phyloP scores from a whole-genome alignment of 441 rosid genomes.

The Populus hybrid region DNA sequence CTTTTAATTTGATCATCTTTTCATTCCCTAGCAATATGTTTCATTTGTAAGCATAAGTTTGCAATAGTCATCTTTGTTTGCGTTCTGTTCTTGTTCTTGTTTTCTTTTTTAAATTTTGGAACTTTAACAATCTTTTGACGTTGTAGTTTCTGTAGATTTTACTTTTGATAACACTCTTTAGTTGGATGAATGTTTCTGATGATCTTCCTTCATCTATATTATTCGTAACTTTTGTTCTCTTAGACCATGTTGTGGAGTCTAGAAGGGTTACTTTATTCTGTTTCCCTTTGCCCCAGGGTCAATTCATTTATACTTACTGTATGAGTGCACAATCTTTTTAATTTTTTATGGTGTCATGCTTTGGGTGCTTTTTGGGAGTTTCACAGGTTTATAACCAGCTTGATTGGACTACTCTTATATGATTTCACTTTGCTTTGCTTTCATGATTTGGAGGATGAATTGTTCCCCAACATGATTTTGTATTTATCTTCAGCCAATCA shows the following conservation, averaged over 20 bases:
- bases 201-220: neutral
- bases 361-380: too few relatives aligned
- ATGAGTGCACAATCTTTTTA: neutral
- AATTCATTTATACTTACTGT: neutral
- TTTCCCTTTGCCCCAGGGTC: neutral
- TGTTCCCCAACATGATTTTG: neutral
- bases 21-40: neutral
- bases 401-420: neutral
- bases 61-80: neutral
- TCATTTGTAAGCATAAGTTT: neutral
- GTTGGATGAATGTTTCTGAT: neutral
- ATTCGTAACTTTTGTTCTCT: too few relatives aligned
- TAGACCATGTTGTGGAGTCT: neutral
- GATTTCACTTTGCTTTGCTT: neutral
- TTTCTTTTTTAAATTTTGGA: too few relatives aligned
- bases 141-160: neutral
- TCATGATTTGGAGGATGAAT: neutral
- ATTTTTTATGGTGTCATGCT: too few relatives aligned
- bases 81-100: too few relatives aligned
- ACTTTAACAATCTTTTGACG: neutral
- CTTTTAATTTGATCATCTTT: neutral
- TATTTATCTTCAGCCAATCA: neutral
- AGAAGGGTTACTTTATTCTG: neutral
- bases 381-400: neutral
- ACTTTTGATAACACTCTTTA: neutral